phyloP scores from a whole-genome alignment of 2,329 filamentous ascomycete genomes.

The Pyricularia sp. region DNA sequence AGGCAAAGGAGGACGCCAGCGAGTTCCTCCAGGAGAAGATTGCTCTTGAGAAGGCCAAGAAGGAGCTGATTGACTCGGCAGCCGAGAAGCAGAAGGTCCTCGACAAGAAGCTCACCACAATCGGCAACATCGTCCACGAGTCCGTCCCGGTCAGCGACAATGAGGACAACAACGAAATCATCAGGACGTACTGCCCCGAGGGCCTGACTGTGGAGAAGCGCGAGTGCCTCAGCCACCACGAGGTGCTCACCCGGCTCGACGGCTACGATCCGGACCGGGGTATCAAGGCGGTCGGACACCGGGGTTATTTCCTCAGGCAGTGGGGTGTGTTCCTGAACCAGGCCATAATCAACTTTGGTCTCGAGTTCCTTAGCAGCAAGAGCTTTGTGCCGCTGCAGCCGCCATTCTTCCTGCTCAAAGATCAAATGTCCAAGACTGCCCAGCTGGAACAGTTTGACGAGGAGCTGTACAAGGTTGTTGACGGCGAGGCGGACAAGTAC shows the following conservation, averaged over 20 bases:
- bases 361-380: conserved; percentile 75
- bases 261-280: conserved; percentile 91
- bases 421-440: conserved; percentile 96
- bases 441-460: conserved; percentile 97
- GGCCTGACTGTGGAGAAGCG: conserved; percentile 66
- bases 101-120: conserved; percentile 68
- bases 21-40: conserved; percentile 20
- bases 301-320: conserved; percentile 84
- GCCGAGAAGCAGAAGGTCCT: conserved; percentile 65
- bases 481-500: conserved; percentile 76
- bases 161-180: conserved; percentile 77
- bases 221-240: conserved; percentile 77
- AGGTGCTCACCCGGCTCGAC: conserved; percentile 78
- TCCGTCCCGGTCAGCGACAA: conserved; percentile 76
- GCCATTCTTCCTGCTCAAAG: conserved; percentile 89
- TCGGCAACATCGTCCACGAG: conserved; percentile 88
- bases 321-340: conserved; percentile 57
- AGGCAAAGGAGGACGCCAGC: conserved; percentile 73
- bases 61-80: conserved; percentile 64
- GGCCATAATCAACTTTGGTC: conserved; percentile 88
- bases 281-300: conserved; percentile 88
- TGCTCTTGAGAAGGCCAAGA: conserved; percentile 73
- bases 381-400: conserved; percentile 79
- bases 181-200: conserved; percentile 74
- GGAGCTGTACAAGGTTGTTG: conserved; percentile 90